Percentiles rank a stretch among this genome's conserved stretches.
Conservation (phyloP, 225 moss, liverwort and hornwort genomes). For the Climacium dendroides region DNA sequence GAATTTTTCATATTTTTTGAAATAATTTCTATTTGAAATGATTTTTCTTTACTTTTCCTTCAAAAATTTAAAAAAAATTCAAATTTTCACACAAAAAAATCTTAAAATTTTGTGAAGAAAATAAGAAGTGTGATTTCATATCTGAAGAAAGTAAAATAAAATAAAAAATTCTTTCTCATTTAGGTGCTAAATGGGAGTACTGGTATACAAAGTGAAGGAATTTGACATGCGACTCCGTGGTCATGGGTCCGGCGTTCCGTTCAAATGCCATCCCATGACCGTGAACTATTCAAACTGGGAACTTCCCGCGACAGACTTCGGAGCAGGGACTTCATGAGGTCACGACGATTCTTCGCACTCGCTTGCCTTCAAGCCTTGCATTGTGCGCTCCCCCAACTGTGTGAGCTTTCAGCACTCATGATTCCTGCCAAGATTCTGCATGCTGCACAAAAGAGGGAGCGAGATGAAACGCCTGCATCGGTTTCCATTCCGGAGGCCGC, state of each 20-base stretch:
- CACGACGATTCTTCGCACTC: neutral
- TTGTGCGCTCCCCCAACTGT: neutral
- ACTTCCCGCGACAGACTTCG: neutral
- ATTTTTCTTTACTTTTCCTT: neutral
- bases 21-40: neutral
- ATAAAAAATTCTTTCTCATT: neutral
- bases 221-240: neutral
- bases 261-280: neutral
- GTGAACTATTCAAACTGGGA: neutral
- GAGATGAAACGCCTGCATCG: neutral
- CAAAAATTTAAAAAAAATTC: neutral
- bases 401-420: neutral
- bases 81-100: neutral
- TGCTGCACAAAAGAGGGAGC: neutral
- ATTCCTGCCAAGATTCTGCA: neutral
- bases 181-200: neutral
- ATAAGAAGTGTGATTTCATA: neutral
- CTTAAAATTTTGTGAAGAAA: neutral
- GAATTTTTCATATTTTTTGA: neutral
- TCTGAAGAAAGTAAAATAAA: too few species aligned
- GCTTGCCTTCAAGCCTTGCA: neutral
- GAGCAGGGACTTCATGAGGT: neutral
- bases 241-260: neutral
- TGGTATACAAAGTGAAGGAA: neutral
- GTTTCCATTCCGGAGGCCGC: neutral